Percentiles rank a stretch among this genome's conserved stretches.
phyloP scores from a whole-genome alignment of 2,329 filamentous ascomycete species.

The Xylaria multiplex region DNA sequence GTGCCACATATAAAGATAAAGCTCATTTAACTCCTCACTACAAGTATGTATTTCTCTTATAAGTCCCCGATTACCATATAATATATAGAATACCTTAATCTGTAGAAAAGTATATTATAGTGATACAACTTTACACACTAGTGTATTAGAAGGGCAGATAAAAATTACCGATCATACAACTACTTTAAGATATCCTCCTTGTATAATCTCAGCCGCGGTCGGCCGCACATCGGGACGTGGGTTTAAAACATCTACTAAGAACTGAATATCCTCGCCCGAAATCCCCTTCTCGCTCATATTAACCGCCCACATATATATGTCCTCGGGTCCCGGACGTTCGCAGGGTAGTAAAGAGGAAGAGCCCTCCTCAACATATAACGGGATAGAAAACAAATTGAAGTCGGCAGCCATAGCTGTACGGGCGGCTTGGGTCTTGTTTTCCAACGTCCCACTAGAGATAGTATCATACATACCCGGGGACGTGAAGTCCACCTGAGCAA shows the following conservation, averaged over 20 bases:
- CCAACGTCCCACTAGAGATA: not conserved
- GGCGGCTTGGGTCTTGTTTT: not conserved
- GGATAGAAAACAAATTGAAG: not conserved
- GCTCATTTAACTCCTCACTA: too few species aligned
- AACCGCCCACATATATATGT: not conserved
- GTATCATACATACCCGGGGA: conserved; percentile 11
- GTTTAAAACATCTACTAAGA: conserved; percentile 10
- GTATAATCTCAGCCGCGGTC: not conserved
- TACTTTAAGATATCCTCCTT: not conserved
- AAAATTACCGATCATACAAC: too few species aligned
- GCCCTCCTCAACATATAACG: not conserved
- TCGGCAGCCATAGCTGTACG: not conserved
- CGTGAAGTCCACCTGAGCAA: not conserved
- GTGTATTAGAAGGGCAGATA: too few species aligned
- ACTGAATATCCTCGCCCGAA: not conserved
- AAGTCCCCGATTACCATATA: too few species aligned
- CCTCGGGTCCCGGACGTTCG: not conserved
- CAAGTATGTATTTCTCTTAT: too few species aligned
- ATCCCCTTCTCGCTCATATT: conserved; percentile 9
- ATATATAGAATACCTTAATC: too few species aligned
- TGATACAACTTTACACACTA: too few species aligned
- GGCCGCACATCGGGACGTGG: conserved; percentile 1
- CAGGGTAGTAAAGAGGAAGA: not conserved
- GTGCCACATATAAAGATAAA: too few species aligned
- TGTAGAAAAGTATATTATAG: too few species aligned